Conservation (phyloP, 306 rosid species). For the Pyrus bretschneideri region DNA sequence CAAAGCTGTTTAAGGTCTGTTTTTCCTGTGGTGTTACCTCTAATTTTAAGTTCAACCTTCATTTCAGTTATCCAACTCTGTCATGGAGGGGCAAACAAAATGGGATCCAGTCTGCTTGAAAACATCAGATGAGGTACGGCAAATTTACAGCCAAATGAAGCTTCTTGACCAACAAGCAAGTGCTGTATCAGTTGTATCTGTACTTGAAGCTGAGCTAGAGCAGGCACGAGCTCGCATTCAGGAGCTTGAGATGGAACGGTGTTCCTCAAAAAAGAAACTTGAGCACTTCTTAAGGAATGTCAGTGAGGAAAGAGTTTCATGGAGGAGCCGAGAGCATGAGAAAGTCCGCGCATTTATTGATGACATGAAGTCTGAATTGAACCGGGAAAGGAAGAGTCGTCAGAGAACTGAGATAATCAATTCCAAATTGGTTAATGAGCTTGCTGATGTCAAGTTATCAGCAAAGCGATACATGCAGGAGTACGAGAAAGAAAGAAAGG, state of each 20-base stretch:
- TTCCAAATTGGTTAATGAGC: constrained; percentile 82
- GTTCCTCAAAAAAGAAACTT: constrained; percentile 69
- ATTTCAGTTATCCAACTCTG: constrained; percentile 51
- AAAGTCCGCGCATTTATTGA: constrained; percentile 74
- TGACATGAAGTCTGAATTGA: constrained; percentile 61
- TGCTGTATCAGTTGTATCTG: constrained; percentile 58
- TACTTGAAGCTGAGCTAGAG: constrained; percentile 77
- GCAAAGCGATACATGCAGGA: constrained; percentile 72
- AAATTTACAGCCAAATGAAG: constrained; percentile 55
- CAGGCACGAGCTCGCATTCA: constrained; percentile 62
- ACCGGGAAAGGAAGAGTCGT: constrained; percentile 70
- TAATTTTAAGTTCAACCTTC: constrained; percentile 42
- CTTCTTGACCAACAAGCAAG: constrained; percentile 60
- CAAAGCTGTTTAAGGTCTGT: neutral
- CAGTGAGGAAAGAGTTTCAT: constrained; percentile 65
- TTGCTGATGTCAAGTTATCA: constrained; percentile 68
- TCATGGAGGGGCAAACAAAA: constrained; percentile 87
- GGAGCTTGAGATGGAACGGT: constrained; percentile 78
- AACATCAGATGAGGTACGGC: constrained; percentile 48
- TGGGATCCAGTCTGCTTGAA: constrained; percentile 78
- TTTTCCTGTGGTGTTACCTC: neutral
- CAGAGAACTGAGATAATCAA: constrained; percentile 73
- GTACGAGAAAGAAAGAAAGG: constrained; percentile 81
- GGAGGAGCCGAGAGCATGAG: constrained; percentile 90
- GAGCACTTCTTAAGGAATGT: constrained; percentile 78